phyloP scores from a whole-genome alignment of 257 asterid species.

The Euphrasia confusa region DNA sequence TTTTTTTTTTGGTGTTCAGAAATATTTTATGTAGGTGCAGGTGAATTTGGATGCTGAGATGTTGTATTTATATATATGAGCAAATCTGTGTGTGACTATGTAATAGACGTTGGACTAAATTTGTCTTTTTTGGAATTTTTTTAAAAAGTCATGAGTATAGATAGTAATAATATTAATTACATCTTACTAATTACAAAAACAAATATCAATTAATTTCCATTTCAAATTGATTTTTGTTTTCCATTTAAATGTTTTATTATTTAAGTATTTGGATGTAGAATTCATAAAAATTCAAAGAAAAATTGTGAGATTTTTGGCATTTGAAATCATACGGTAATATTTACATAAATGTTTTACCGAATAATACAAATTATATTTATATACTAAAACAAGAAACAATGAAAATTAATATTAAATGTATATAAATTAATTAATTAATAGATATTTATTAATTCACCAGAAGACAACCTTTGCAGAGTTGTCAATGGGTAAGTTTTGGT shows the following conservation, averaged over 20 bases:
- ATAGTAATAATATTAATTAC: neutral
- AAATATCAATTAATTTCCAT: neutral
- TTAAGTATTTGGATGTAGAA: neutral
- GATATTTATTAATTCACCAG: neutral
- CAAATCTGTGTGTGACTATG: neutral
- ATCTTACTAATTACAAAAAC: neutral
- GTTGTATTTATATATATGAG: neutral
- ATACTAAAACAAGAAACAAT: neutral
- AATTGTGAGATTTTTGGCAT: too few species aligned
- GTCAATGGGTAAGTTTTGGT: neutral
- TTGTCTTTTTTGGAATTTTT: neutral
- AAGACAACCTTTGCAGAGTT: neutral
- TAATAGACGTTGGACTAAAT: neutral
- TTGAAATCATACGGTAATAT: neutral
- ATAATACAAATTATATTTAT: neutral
- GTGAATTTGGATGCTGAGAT: neutral
- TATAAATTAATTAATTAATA: neutral
- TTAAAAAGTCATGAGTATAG: neutral
- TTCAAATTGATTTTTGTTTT: neutral
- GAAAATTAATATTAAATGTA: neutral
- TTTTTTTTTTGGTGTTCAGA: too few species aligned
- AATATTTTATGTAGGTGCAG: neutral
- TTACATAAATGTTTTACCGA: neutral
- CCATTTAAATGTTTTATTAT: neutral
- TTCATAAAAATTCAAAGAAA: too few species aligned